These are phyloP conservation scores for Acacia acuminata DNA, from an alignment of 306 rosid species.

Conservation along the genomic window DNA sequence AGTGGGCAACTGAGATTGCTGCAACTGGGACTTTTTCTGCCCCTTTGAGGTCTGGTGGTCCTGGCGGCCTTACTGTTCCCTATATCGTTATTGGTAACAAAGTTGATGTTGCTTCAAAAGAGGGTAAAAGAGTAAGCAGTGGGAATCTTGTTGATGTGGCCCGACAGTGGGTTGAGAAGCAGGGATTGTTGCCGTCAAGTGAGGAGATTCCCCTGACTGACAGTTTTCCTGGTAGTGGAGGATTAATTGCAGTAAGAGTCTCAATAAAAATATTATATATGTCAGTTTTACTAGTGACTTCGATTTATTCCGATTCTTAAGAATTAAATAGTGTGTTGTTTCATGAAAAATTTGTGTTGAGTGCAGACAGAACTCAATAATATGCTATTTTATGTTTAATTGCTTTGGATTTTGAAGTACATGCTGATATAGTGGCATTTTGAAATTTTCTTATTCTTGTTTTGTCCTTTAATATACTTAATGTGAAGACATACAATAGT, in stretches of 20 bases:
- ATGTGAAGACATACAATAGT: background rate
- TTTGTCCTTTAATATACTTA: background rate
- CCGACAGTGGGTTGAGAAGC: constrained; percentile 84
- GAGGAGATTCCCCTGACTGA: constrained; percentile 79
- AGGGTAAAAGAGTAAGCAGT: constrained; percentile 67
- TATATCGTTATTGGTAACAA: constrained; percentile 70
- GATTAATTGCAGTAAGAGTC: constrained; percentile 62
- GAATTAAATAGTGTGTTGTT: background rate
- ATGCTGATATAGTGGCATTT: constrained; percentile 1
- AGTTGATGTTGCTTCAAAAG: constrained; percentile 69
- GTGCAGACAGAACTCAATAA: background rate
- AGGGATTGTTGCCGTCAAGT: constrained; percentile 75
- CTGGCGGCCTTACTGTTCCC: constrained; percentile 76
- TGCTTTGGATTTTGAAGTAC: constrained; percentile 1
- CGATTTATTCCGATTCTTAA: background rate
- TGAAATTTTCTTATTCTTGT: background rate
- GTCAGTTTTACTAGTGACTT: constrained; percentile 4
- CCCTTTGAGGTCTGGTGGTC: constrained; percentile 66
- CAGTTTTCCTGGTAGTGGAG: constrained; percentile 65
- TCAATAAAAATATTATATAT: background rate
- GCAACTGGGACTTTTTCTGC: constrained; percentile 77
- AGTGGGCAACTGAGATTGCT: constrained; percentile 74
- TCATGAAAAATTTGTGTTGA: constrained; percentile 3
- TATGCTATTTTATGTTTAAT: background rate
- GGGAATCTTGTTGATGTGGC: constrained; percentile 82